Conservation (phyloP, 768 basidiomycete species). For the Lentinula aciculospora region DNA sequence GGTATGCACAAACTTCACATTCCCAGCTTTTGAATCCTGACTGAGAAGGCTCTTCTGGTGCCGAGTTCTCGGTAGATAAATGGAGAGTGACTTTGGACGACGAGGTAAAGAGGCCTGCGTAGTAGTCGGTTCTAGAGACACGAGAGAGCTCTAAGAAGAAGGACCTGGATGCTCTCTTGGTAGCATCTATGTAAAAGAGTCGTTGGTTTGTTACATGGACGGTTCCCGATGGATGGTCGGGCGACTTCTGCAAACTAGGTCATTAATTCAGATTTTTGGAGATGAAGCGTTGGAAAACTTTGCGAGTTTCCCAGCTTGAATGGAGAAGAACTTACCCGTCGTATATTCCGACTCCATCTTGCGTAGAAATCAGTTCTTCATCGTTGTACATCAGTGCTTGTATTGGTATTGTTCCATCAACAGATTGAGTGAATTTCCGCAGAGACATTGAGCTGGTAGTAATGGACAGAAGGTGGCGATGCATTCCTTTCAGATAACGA, state of each 20-base stretch:
- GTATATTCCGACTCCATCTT: slow-evolving; percentile 85
- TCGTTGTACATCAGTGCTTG: slow-evolving; percentile 74
- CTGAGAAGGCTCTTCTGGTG: slow-evolving; percentile 19
- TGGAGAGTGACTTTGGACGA: slow-evolving; percentile 84
- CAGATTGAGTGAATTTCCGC: slow-evolving; percentile 44
- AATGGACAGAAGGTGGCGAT: no score
- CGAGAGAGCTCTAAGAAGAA: slow-evolving; percentile 61
- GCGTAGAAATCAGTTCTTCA: slow-evolving; percentile 68
- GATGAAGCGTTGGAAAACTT: neutral
- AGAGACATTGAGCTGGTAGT: slow-evolving; percentile 36
- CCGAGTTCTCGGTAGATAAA: slow-evolving; percentile 32
- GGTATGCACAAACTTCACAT: slow-evolving; percentile 85
- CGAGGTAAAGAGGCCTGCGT: slow-evolving; percentile 85
- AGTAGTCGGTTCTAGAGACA: slow-evolving; percentile 78
- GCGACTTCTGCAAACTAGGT: slow-evolving; percentile 72
- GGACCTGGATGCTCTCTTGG: slow-evolving; percentile 44
- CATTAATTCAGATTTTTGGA: slow-evolving; percentile 22
- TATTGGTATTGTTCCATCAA: slow-evolving; percentile 78
- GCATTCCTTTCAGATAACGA: no score
- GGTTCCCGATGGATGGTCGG: slow-evolving; percentile 71
- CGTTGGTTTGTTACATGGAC: slow-evolving; percentile 78
- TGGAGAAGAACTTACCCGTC: slow-evolving; percentile 62
- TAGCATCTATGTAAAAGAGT: slow-evolving; percentile 70
- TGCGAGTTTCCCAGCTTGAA: neutral
- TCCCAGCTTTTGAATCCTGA: slow-evolving; percentile 61